Evolutionary conservation across 148 eudicot genomes (phyloP), one percentile per base, ranked within the genome.

Genomic region (Silene latifolia): DNA sequence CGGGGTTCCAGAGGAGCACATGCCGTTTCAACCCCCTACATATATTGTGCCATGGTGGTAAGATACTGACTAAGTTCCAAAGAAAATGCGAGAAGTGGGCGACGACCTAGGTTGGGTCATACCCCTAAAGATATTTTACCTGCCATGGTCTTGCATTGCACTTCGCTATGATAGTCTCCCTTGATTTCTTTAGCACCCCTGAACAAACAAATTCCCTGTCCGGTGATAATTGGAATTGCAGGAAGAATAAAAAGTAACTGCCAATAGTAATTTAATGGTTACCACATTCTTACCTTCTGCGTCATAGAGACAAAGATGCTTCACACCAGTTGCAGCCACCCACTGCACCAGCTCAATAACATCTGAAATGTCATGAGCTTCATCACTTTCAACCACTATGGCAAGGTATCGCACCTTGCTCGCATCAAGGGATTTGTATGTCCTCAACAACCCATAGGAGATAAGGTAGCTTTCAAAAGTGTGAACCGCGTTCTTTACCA

Each of bases 111-210:
- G 18, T 53, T 51, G 15, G 29, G 24, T 69, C 69, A 63, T 68
- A 21, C 39, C 1, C 44, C 35, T 66, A 53, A 74, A 76, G 64
- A 67, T 35, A 57, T 51, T 18, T 61, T 88, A 94, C 96, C 89
- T 90, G 74, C 79, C 84, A 77, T 75, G 85, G 74, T 76, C 84
- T 80, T 56, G 85, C 86, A 70, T 77, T 72, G 68, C 84, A 72
- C 75, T 76, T 79, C 70, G 80, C 79, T 71, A 82, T 18, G 35
- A 92, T 87, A 75, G 76, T 76, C 51, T 85, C 89, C 87, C 86
- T 83, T 65, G 92, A 87, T 73, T 86, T 87, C 86, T 90, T 90
- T 77, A 96, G 84, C 79, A 90, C 86, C 46, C 99, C 99, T 96
- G 80, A 67, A 86, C 21, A 72, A 63, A n/a, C 64, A 73, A 12